Percentiles rank a stretch among this genome's conserved stretches.
These are phyloP conservation scores for Sporothrix curviconia DNA, from an alignment of 2,329 filamentous ascomycete genomes.

Conservation along the genomic window DNA sequence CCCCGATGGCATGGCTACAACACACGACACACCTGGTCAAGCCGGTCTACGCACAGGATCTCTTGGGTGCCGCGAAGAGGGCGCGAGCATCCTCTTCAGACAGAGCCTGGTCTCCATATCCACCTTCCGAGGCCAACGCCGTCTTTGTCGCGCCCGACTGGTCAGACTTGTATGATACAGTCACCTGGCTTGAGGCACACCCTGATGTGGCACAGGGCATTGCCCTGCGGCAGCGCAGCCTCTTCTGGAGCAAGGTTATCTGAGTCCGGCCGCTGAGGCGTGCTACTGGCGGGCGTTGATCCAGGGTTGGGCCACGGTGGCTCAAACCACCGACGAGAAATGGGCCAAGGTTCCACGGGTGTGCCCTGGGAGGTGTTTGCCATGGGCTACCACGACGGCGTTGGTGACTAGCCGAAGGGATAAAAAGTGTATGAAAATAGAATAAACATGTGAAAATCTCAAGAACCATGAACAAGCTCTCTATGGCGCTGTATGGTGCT, in stretches of 20 bases:
- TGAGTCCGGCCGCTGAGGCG: slow-evolving; percentile 37
- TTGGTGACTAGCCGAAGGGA: not conserved
- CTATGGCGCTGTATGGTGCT: not conserved
- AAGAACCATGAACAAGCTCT: not conserved
- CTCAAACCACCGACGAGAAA: slow-evolving; percentile 28
- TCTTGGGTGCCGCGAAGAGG: not conserved
- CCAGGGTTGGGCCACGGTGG: slow-evolving; percentile 37
- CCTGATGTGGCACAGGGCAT: slow-evolving; percentile 35
- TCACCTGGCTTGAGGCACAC: slow-evolving; percentile 35
- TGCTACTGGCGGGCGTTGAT: slow-evolving; percentile 44
- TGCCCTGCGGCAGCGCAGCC: slow-evolving; percentile 34
- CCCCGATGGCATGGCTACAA: slow-evolving; percentile 38
- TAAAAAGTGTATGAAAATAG: not conserved
- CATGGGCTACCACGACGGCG: not conserved
- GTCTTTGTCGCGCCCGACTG: slow-evolving; percentile 42
- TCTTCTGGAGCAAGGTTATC: slow-evolving; percentile 35
- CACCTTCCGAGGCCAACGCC: slow-evolving; percentile 31
- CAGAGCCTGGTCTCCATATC: slow-evolving; percentile 32
- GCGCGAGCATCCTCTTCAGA: not conserved
- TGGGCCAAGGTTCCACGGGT: no score
- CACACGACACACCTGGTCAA: slow-evolving; percentile 38
- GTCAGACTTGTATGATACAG: slow-evolving; percentile 37
- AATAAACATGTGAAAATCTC: not conserved
- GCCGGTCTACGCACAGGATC: slow-evolving; percentile 29
- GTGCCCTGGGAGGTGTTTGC: slow-evolving; percentile 12